These are phyloP conservation scores for Rhynchosporium agropyri DNA, from an alignment of 2,329 filamentous ascomycete genomes.

Conservation along the genomic window DNA sequence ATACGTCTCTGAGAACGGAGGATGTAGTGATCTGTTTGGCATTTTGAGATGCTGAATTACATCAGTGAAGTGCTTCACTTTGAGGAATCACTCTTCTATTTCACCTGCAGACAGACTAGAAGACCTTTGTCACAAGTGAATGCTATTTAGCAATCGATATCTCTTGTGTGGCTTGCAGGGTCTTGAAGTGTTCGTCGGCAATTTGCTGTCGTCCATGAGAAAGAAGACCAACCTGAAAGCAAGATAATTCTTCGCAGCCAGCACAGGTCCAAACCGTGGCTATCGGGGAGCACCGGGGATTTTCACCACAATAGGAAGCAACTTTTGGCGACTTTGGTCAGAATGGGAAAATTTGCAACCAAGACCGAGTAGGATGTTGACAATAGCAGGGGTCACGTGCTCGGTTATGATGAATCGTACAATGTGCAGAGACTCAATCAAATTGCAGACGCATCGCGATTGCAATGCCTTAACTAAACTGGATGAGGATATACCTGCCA, in stretches of 20 bases:
- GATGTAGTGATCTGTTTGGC: slow-evolving; percentile 19
- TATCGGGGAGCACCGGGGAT: background rate
- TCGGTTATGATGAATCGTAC: background rate
- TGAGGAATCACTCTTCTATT: background rate
- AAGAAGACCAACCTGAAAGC: background rate
- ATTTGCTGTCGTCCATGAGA: background rate
- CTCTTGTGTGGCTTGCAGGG: too few species aligned
- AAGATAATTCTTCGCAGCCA: background rate
- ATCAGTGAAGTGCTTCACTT: background rate
- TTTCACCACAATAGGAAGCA: background rate
- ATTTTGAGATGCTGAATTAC: background rate
- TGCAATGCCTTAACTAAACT: background rate
- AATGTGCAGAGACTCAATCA: background rate
- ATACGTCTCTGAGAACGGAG: slow-evolving; percentile 14
- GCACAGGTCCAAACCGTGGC: too few species aligned
- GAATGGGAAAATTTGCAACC: background rate
- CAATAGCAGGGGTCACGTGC: slow-evolving; percentile 9
- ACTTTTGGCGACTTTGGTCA: background rate
- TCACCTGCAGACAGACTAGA: background rate
- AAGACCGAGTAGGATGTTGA: background rate
- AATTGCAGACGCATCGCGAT: background rate
- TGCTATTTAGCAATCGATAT: background rate
- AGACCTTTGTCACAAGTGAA: background rate
- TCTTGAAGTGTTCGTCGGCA: background rate
- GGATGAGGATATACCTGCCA: background rate